Percentiles rank a stretch among this genome's conserved stretches.
These are phyloP conservation scores for Annulohypoxylon nitens DNA, from an alignment of 495 filamentous ascomycete genomes.

Conservation along the genomic window DNA sequence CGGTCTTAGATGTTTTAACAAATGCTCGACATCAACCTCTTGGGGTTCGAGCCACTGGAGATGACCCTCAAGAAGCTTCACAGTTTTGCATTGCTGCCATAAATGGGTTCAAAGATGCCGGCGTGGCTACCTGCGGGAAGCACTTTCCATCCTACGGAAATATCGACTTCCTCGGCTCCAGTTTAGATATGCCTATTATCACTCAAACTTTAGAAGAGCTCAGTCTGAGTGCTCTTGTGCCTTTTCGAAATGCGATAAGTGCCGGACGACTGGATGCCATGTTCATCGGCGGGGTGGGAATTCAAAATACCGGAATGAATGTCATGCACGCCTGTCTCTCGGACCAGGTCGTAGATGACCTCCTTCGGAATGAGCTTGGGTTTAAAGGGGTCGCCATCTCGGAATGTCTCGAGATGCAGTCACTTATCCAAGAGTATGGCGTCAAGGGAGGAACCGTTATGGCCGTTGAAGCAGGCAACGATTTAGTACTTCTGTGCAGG, in stretches of 20 bases:
- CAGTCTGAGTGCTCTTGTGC: constrained; percentile 83
- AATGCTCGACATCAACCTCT: constrained; percentile 89
- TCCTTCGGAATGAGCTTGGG: constrained; percentile 82
- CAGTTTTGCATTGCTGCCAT: constrained; percentile 88
- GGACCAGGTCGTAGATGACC: constrained; percentile 88
- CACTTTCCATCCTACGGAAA: constrained; percentile 95
- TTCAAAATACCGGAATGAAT: constrained; percentile 86
- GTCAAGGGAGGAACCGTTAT: constrained; percentile 94
- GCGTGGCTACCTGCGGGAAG: constrained; percentile 87
- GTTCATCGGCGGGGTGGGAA: constrained; percentile 92
- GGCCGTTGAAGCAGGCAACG: constrained; percentile 93
- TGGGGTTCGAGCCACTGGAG: constrained; percentile 83
- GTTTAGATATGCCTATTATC: constrained; percentile 88
- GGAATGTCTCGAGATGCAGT: constrained; percentile 96
- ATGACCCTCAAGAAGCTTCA: constrained; percentile 91
- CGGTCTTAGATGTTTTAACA: constrained; percentile 89
- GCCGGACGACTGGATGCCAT: constrained; percentile 85
- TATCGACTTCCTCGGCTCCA: constrained; percentile 88
- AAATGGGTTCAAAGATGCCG: constrained; percentile 89
- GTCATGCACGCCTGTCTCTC: constrained; percentile 93
- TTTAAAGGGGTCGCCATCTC: constrained; percentile 94
- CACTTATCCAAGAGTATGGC: constrained; percentile 88
- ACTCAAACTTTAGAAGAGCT: constrained; percentile 91
- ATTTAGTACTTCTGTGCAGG: constrained; percentile 85
- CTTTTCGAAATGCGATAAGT: constrained; percentile 86